Percentiles rank a stretch among this genome's conserved stretches.
Evolutionary conservation across 148 eudicot species (phyloP).

Genomic region (Talinum fruticosum): DNA sequence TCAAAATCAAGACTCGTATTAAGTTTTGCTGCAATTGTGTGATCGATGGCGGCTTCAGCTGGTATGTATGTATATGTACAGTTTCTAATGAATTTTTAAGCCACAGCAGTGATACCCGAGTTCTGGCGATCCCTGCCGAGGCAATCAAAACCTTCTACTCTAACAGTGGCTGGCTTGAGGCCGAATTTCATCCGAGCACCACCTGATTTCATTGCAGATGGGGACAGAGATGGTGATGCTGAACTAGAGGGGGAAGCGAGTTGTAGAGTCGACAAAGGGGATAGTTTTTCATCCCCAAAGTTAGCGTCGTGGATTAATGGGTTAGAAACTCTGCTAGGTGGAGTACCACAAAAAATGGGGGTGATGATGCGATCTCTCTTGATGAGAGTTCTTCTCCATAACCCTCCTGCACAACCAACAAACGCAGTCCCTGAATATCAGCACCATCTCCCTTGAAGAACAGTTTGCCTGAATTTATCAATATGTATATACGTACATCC

Average conservation of each 20-base stretch:
- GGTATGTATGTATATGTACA: constrained; percentile 44
- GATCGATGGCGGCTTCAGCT: constrained; percentile 23
- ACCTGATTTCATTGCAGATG: constrained; percentile 44
- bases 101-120: constrained; percentile 50
- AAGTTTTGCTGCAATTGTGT: constrained; percentile 11
- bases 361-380: constrained; percentile 38
- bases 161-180: constrained; percentile 49
- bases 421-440: neutral
- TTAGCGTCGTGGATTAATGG: constrained; percentile 47
- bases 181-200: constrained; percentile 48
- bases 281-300: constrained; percentile 37
- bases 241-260: constrained; percentile 34
- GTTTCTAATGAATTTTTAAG: constrained; percentile 38
- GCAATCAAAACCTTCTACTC: constrained; percentile 70
- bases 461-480: neutral
- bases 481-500: neutral
- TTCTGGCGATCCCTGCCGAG: constrained; percentile 51
- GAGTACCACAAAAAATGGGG: constrained; percentile 56
- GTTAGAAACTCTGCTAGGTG: constrained; percentile 56
- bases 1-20: constrained; percentile 25
- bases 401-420: constrained; percentile 33
- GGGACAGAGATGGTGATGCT: constrained; percentile 27
- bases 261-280: constrained; percentile 41
- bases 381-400: constrained; percentile 30
- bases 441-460: too few relatives aligned